Evolutionary conservation across 305 asterid genomes (phyloP), one percentile per base, ranked within the genome.

Genomic region (Fraxinus ornus): DNA sequence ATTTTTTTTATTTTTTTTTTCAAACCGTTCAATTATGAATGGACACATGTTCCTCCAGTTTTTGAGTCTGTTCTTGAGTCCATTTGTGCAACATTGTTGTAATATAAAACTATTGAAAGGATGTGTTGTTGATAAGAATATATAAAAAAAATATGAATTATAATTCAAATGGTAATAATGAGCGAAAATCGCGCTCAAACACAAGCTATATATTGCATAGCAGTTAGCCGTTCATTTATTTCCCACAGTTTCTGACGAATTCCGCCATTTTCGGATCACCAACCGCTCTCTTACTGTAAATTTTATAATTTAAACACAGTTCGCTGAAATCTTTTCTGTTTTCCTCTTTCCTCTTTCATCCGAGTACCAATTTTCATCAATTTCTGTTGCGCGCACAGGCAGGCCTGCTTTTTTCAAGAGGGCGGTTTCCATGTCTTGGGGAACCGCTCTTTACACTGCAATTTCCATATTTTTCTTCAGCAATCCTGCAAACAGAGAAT

Each of bases 371-470:
- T 15, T 83, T 73, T 26, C 15, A 2, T 24, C 26, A 8, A 47
- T 47, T 47, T 47, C 57, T 47, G 57, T 47, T 47, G 57, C 6
- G 57, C 19, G 57, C n/a, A 47, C 57, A 47, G 57, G 19, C 57
- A 47, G 19, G 0, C 57, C 19, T 47, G n/a, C 19, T 47, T 47
- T 15, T 47, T 47, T 47, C 57, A 13, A 15, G 47, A 84, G 93
- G 77, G 93, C 93, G 94, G 94, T 85, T 91, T 88, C 94, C 90
- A 79, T 68, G 8, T 3, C 3, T 81, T 84, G 93, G 92, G 78
- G 68, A 84, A 79, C 94, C 92, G 93, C 92, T 91, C 94, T 82
- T 74, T 80, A 78, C 28, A 81, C 75, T 47, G 2, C 22, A 75
- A 1, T 49, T 41, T 39, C 15, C 19, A 73, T 44, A 22, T 8